phyloP scores from a whole-genome alignment of 805 yeast species.

The Suhomyces sp. region DNA sequence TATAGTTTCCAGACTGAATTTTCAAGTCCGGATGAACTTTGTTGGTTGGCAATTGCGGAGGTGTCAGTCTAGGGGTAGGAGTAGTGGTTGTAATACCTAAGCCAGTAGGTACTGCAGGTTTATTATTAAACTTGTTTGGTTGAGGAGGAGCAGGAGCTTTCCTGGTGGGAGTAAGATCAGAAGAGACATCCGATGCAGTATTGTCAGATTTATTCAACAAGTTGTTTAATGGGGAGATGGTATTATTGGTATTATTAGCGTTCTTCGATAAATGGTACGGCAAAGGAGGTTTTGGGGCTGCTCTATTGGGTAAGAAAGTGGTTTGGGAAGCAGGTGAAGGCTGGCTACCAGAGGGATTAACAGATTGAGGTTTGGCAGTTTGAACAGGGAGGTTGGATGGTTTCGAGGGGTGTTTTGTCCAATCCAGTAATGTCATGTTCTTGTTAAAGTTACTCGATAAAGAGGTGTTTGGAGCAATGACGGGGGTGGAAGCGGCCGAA shows the following conservation, averaged over 20 bases:
- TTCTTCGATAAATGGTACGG: slow-evolving; percentile 33
- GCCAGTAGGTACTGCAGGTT: slow-evolving; percentile 16
- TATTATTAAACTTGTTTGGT: slow-evolving; percentile 7
- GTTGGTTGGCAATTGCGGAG: slow-evolving; percentile 28
- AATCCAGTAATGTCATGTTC: slow-evolving; percentile 34
- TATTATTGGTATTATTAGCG: background rate
- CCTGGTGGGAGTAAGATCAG: slow-evolving; percentile 44
- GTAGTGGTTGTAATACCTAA: slow-evolving; percentile 22
- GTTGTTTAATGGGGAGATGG: slow-evolving; percentile 32
- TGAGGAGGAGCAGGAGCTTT: slow-evolving; percentile 56
- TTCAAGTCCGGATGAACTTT: slow-evolving; percentile 30
- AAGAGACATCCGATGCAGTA: background rate
- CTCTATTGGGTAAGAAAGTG: slow-evolving; percentile 33
- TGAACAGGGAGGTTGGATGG: slow-evolving; percentile 3
- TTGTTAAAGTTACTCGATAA: slow-evolving; percentile 16
- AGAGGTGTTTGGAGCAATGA: slow-evolving; percentile 19
- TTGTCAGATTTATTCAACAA: slow-evolving; percentile 25
- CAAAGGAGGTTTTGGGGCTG: slow-evolving; percentile 44
- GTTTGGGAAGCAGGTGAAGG: slow-evolving; percentile 9
- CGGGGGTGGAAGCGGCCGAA: slow-evolving; percentile 26
- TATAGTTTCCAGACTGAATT: slow-evolving; percentile 25
- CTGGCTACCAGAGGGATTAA: background rate
- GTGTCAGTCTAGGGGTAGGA: slow-evolving; percentile 22
- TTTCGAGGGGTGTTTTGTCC: slow-evolving; percentile 36
- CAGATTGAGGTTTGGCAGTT: background rate